These are phyloP conservation scores for Geotrichum ghanense DNA, from an alignment of 805 yeast genomes.

Conservation along the genomic window DNA sequence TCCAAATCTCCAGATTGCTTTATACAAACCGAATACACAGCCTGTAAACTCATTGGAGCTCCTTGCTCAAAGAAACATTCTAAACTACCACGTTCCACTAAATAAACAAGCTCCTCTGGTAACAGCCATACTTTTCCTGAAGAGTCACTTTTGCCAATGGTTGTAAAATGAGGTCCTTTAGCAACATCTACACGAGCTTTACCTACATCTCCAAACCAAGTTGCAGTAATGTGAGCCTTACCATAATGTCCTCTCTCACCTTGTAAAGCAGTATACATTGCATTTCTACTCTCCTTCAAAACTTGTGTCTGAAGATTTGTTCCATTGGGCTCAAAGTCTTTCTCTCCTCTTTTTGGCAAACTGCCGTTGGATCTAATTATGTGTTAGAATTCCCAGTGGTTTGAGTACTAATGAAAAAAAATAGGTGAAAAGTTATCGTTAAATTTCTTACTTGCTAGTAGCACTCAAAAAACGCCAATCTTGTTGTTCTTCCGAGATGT, in stretches of 20 bases:
- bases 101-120: constrained; percentile 61
- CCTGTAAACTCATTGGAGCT: constrained; percentile 46
- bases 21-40: constrained; percentile 45
- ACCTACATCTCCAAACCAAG: constrained; percentile 29
- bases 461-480: constrained; percentile 28
- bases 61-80: constrained; percentile 25
- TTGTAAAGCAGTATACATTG: constrained; percentile 60
- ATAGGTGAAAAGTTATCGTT: neutral
- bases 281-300: constrained; percentile 44
- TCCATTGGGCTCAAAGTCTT: constrained; percentile 79
- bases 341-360: constrained; percentile 68
- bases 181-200: constrained; percentile 37
- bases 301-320: constrained; percentile 38
- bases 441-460: constrained; percentile 4
- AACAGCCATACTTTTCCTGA: constrained; percentile 40
- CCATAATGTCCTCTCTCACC: constrained; percentile 24
- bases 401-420: neutral
- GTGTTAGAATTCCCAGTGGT: too few relatives aligned
- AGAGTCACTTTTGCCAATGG: constrained; percentile 52
- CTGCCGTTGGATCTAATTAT: constrained; percentile 6
- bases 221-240: constrained; percentile 43
- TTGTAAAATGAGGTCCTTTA: constrained; percentile 61
- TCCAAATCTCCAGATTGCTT: constrained; percentile 34
- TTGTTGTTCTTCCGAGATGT: constrained; percentile 27
- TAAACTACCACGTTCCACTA: constrained; percentile 70